These are phyloP conservation scores for Saitozyma sp. DNA, from an alignment of 768 basidiomycete species.

Conservation along the genomic window DNA sequence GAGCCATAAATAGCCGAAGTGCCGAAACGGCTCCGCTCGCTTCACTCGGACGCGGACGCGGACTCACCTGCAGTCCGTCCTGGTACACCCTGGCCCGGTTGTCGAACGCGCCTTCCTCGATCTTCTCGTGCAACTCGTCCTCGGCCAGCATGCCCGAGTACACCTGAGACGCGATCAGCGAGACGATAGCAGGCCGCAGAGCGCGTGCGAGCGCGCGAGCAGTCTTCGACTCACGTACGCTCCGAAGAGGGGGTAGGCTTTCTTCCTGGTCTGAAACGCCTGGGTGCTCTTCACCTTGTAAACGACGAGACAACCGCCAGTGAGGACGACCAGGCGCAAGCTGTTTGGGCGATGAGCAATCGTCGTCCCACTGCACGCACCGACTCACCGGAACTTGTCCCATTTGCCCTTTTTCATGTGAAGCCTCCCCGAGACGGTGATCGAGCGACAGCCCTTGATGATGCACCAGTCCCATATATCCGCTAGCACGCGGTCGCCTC, in stretches of 20 bases:
- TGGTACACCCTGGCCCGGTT: constrained; percentile 70
- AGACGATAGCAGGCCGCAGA: constrained; percentile 12
- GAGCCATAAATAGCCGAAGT: neutral
- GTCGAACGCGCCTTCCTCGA: constrained; percentile 30
- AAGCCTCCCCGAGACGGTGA: constrained; percentile 70
- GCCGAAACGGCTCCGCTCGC: neutral
- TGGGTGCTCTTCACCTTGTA: constrained; percentile 67
- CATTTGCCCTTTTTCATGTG: constrained; percentile 67
- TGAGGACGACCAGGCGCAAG: constrained; percentile 69
- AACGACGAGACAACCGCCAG: constrained; percentile 71
- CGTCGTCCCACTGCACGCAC: neutral
- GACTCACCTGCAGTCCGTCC: constrained; percentile 77
- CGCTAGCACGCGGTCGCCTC: constrained; percentile 56
- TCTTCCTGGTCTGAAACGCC: constrained; percentile 61
- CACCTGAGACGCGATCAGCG: constrained; percentile 73
- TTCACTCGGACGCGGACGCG: neutral
- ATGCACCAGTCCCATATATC: constrained; percentile 85
- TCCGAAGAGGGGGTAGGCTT: constrained; percentile 46
- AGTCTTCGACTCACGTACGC: constrained; percentile 46
- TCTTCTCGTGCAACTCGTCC: constrained; percentile 36
- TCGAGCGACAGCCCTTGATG: constrained; percentile 72
- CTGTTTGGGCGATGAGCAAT: constrained; percentile 53
- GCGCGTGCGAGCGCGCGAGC: neutral
- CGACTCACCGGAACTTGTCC: constrained; percentile 74
- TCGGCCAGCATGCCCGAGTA: constrained; percentile 79